phyloP scores from a whole-genome alignment of 306 rosid species.

The Sphenostylis stenocarpa region DNA sequence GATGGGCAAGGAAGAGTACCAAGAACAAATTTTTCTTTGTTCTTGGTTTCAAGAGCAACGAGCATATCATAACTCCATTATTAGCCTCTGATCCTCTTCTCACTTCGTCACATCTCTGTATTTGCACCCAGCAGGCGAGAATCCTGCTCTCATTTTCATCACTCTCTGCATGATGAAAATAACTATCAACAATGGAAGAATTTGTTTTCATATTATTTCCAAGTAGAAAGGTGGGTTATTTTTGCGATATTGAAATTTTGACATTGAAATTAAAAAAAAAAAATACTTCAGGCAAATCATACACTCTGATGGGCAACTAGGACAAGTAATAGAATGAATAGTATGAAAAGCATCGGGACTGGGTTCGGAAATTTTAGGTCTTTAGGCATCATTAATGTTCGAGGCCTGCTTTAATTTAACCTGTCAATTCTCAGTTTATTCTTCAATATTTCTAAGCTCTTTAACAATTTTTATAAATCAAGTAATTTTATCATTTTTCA shows the following conservation, averaged over 20 bases:
- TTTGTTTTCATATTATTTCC: not conserved
- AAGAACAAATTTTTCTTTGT: too few relatives aligned
- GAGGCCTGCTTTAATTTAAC: not conserved
- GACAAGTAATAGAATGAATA: constrained; percentile 1
- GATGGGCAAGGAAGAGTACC: too few relatives aligned
- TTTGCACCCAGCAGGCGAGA: too few relatives aligned
- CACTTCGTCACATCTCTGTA: too few relatives aligned
- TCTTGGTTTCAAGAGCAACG: too few relatives aligned
- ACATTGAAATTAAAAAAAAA: not conserved
- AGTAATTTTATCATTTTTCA: not conserved
- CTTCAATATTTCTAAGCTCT: not conserved
- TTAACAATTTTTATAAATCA: too few relatives aligned
- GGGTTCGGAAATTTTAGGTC: not conserved
- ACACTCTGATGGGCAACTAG: constrained; percentile 8
- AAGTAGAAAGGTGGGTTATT: not conserved
- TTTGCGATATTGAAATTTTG: constrained; percentile 20
- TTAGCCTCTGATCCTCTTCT: too few relatives aligned
- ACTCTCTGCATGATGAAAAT: too few relatives aligned
- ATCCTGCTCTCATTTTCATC: too few relatives aligned
- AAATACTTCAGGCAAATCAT: not conserved
- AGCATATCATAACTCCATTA: too few relatives aligned
- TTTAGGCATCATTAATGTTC: not conserved
- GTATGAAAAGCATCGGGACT: not conserved
- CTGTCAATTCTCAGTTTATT: not conserved
- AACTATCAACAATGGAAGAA: too few relatives aligned